Conservation (phyloP, 805 yeast species). For the Lipomyces mesembrius region DNA sequence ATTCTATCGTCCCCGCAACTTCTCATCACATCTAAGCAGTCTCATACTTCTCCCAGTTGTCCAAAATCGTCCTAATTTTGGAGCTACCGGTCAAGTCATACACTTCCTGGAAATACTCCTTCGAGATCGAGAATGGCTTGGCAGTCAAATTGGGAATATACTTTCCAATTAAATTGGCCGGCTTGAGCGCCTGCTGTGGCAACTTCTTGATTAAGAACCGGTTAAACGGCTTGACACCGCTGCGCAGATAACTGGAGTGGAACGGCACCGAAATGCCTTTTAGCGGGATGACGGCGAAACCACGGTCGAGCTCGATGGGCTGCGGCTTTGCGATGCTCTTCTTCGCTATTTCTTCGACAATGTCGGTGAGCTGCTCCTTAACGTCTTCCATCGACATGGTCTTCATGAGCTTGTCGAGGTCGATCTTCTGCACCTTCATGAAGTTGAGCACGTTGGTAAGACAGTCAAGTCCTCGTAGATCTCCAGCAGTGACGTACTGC, state of each 20-base stretch:
- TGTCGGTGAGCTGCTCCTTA: slow-evolving; percentile 83
- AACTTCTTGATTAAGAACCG: slow-evolving; percentile 95
- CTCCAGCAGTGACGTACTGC: slow-evolving; percentile 99
- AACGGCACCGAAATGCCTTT: slow-evolving; percentile 99
- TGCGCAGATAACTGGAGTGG: slow-evolving; percentile 98
- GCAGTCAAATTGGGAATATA: slow-evolving; percentile 99
- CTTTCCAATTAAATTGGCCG: slow-evolving; percentile 88
- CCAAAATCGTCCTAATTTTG: slow-evolving; percentile 85
- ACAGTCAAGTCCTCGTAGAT: slow-evolving; percentile 91
- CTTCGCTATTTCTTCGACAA: slow-evolving; percentile 81
- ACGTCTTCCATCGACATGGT: slow-evolving; percentile 85
- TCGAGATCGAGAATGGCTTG: slow-evolving; percentile 91
- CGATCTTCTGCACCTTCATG: slow-evolving; percentile 91
- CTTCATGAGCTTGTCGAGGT: slow-evolving; percentile 84
- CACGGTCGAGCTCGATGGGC: slow-evolving; percentile 96
- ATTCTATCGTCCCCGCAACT: neutral
- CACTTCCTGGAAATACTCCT: slow-evolving; percentile 96
- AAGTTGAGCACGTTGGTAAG: slow-evolving; percentile 91
- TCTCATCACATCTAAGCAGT: slow-evolving; percentile 27
- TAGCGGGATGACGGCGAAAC: slow-evolving; percentile 96
- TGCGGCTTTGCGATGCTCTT: slow-evolving; percentile 87
- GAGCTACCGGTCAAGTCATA: slow-evolving; percentile 89
- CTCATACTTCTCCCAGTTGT: slow-evolving; percentile 91
- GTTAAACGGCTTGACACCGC: slow-evolving; percentile 99
- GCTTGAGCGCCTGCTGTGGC: slow-evolving; percentile 92